These are phyloP conservation scores for Phytopythium helicoides DNA, from an alignment of 352 stramenopile species.

Conservation along the genomic window DNA sequence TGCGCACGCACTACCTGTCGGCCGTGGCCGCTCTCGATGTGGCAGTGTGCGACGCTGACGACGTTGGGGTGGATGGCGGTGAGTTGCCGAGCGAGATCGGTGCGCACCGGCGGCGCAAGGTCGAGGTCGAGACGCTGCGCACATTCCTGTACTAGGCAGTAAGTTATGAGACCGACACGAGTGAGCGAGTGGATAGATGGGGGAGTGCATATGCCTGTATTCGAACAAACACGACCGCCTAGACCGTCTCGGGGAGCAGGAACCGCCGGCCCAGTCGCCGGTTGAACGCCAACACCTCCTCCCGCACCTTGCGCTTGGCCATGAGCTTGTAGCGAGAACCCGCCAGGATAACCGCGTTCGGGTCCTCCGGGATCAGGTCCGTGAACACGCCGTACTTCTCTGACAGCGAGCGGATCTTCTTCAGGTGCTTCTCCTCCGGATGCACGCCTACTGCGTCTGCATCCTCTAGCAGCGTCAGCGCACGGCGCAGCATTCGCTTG, in stretches of 20 bases:
- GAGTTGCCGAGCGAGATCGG: conserved; percentile 57
- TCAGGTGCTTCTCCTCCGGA: conserved; percentile 64
- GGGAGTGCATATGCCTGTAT: background rate
- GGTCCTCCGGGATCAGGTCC: conserved; percentile 75
- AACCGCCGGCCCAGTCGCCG: conserved; percentile 72
- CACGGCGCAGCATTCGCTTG: conserved; percentile 57
- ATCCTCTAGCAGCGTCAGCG: conserved; percentile 62
- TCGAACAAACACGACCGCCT: conserved; percentile 2
- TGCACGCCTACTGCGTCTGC: conserved; percentile 46
- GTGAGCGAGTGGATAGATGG: conserved; percentile 1
- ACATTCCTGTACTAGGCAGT: conserved; percentile 53
- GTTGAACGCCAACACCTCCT: conserved; percentile 70
- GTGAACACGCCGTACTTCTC: conserved; percentile 73
- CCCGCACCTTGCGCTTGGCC: conserved; percentile 74
- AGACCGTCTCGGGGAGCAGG: conserved; percentile 51
- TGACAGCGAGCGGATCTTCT: conserved; percentile 62
- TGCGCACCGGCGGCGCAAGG: conserved; percentile 45
- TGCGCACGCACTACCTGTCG: conserved; percentile 68
- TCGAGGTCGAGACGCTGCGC: conserved; percentile 58
- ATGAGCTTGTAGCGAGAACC: conserved; percentile 69
- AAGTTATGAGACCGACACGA: conserved; percentile 5
- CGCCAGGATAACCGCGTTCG: conserved; percentile 60
- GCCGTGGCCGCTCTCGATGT: conserved; percentile 61
- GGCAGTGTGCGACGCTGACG: conserved; percentile 53
- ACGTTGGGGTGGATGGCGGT: conserved; percentile 41